Evolutionary conservation across 2,329 filamentous ascomycete genomes (phyloP).

Genomic region (Metarhizium robertsii): DNA sequence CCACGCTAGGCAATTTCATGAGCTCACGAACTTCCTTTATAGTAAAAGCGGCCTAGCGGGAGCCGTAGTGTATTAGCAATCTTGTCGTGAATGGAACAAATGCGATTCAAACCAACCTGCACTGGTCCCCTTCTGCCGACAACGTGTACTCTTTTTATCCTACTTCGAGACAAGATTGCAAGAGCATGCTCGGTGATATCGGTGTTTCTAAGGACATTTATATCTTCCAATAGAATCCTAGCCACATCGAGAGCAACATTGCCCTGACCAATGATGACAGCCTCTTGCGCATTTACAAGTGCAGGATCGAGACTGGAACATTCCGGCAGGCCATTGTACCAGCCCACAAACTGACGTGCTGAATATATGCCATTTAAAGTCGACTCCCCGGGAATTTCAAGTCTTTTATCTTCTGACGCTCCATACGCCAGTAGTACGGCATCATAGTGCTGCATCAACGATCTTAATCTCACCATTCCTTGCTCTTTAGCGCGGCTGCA

Average conservation of each 20-base stretch:
- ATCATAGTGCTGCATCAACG: conserved; percentile 76
- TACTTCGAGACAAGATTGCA: conserved; percentile 61
- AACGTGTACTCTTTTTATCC: conserved; percentile 71
- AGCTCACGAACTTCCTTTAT: conserved; percentile 92
- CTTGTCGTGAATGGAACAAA: neutral
- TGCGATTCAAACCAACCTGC: conserved; percentile 46
- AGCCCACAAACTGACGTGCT: conserved; percentile 88
- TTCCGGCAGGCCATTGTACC: conserved; percentile 95
- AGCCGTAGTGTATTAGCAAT: neutral
- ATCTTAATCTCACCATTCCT: conserved; percentile 52
- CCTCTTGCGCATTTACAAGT: conserved; percentile 67
- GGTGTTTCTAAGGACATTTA: conserved; percentile 66
- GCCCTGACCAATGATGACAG: conserved; percentile 84
- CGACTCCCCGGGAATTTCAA: conserved; percentile 74
- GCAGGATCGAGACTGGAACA: conserved; percentile 64
- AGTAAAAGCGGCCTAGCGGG: conserved; percentile 70
- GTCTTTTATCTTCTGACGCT: conserved; percentile 69
- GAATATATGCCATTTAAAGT: conserved; percentile 67
- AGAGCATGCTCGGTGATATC: conserved; percentile 86
- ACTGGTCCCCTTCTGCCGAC: conserved; percentile 82
- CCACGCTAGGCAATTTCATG: conserved; percentile 63
- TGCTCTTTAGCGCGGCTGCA: conserved; percentile 27
- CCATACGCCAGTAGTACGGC: conserved; percentile 90
- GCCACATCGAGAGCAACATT: conserved; percentile 95
- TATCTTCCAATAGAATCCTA: conserved; percentile 69